These are phyloP conservation scores for Cystofilobasidium ferigula DNA, from an alignment of 768 basidiomycete species.

Conservation along the genomic window DNA sequence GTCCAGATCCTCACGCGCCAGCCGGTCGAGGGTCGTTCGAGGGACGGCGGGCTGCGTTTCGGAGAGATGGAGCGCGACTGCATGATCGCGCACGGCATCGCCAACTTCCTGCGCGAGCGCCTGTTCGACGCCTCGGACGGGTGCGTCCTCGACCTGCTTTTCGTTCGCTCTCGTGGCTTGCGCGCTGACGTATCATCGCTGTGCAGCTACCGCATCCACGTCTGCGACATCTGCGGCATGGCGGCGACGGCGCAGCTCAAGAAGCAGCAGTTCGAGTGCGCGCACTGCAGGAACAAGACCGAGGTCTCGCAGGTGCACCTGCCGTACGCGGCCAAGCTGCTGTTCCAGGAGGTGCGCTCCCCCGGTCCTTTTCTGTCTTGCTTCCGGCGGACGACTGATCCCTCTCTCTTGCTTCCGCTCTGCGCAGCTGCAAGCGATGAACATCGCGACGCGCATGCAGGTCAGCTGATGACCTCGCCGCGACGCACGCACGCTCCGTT, in stretches of 20 bases:
- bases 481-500: background rate
- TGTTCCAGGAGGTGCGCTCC: constrained; percentile 61
- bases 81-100: constrained; percentile 99
- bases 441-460: constrained; percentile 61
- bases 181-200: background rate
- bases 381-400: background rate
- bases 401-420: constrained; percentile 33
- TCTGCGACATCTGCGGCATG: constrained; percentile 93
- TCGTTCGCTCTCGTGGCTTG: constrained; percentile 31
- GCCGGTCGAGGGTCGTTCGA: constrained; percentile 94
- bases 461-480: background rate
- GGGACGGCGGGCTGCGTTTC: constrained; percentile 97
- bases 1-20: constrained; percentile 96
- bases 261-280: constrained; percentile 96
- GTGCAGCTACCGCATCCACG: constrained; percentile 65
- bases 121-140: constrained; percentile 42
- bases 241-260: constrained; percentile 98
- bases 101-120: constrained; percentile 93
- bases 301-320: constrained; percentile 45
- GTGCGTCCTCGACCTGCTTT: constrained; percentile 26
- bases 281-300: constrained; percentile 27
- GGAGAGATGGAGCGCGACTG: constrained; percentile 99
- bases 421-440: constrained; percentile 92
- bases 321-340: constrained; percentile 90
- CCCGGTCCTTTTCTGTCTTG: background rate